A percentile compares a stretch with the other conserved stretches of the same genome.
phyloP scores from a whole-genome alignment of 345 rosid species.

The Erodium maritimum region DNA sequence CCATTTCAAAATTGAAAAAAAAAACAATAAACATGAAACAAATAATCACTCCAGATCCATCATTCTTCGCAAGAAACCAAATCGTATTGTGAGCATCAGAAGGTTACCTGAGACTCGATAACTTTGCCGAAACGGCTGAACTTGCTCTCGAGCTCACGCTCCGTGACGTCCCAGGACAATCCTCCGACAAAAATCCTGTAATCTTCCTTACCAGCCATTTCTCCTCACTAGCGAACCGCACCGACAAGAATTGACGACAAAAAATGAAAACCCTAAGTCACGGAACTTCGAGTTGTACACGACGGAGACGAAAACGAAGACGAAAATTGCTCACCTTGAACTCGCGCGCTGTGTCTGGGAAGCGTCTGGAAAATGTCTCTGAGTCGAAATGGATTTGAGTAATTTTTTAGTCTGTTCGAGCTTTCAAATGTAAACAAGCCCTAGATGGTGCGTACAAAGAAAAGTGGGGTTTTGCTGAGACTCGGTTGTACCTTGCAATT shows the following conservation, averaged over 20 bases:
- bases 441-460: neutral
- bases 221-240: slow-evolving; percentile 10
- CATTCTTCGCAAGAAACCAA: neutral
- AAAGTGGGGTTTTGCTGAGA: neutral
- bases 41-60: neutral
- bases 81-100: neutral
- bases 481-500: neutral
- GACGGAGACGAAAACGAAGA: neutral
- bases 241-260: neutral
- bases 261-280: neutral
- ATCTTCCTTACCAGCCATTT: slow-evolving; percentile 73
- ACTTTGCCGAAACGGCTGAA: slow-evolving; percentile 83
- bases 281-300: neutral
- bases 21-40: neutral
- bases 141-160: slow-evolving; percentile 72
- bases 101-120: slow-evolving; percentile 64
- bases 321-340: neutral
- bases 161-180: slow-evolving; percentile 67
- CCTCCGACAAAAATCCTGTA: slow-evolving; percentile 87
- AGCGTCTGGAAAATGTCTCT: neutral
- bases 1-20: neutral
- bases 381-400: neutral
- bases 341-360: no score
- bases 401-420: neutral
- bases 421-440: neutral